Conservation (phyloP, 2,329 filamentous ascomycete genomes). For the Fusarium citri region DNA sequence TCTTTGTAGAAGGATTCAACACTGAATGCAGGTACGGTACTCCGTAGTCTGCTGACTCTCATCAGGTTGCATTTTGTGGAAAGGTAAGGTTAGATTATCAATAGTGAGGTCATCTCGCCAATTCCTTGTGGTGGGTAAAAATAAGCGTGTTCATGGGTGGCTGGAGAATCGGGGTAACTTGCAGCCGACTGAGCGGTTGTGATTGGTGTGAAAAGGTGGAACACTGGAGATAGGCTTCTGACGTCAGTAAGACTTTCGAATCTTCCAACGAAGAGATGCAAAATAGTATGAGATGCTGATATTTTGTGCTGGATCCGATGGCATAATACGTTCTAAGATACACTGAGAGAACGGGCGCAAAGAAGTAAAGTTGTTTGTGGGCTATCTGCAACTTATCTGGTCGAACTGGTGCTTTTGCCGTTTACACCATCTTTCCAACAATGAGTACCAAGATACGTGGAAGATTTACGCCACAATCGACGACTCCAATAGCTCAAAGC, state of each 20-base stretch:
- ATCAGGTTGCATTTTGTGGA: background rate
- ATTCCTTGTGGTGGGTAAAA: background rate
- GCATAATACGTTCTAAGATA: too few species aligned
- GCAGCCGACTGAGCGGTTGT: background rate
- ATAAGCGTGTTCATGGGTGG: background rate
- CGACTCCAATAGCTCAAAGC: too few species aligned
- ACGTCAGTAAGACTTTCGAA: background rate
- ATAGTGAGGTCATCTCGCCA: background rate
- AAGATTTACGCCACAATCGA: too few species aligned
- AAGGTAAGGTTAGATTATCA: background rate
- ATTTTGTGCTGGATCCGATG: too few species aligned
- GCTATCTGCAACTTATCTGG: too few species aligned
- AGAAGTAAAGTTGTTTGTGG: too few species aligned
- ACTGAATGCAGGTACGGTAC: background rate
- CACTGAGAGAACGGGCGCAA: too few species aligned
- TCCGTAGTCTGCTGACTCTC: background rate
- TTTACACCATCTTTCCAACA: too few species aligned
- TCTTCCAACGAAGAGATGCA: too few species aligned
- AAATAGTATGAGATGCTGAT: too few species aligned
- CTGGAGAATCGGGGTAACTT: background rate
- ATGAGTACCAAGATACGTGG: too few species aligned
- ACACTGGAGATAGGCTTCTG: rapidly evolving
- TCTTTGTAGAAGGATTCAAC: background rate
- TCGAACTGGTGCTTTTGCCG: too few species aligned
- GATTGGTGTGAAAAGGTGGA: background rate